Evolutionary conservation across 106 monocot genomes (phyloP).

Genomic region (Dendrobium officinale): DNA sequence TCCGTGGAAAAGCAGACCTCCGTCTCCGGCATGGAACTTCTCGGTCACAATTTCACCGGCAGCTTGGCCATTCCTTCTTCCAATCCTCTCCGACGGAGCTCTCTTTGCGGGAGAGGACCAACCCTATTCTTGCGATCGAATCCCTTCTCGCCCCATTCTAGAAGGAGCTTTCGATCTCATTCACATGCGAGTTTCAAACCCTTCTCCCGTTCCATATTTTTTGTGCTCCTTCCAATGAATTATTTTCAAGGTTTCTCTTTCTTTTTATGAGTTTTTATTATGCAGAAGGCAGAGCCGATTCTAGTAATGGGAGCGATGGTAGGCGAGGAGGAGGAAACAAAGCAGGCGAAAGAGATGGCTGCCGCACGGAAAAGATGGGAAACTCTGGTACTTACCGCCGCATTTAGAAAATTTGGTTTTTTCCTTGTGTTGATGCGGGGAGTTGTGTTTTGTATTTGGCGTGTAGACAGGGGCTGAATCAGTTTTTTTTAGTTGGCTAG

Average conservation of each 20-base stretch:
- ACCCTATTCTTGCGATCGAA: background rate
- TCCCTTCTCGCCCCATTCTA: background rate
- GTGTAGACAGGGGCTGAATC: background rate
- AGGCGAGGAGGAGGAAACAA: slow-evolving; percentile 54
- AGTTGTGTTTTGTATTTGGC: background rate
- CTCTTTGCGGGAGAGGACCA: background rate
- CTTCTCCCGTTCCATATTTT: background rate
- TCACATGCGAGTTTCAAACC: background rate
- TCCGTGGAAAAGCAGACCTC: background rate
- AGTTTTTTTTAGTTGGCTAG: too few relatives aligned
- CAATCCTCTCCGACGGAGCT: slow-evolving; percentile 7
- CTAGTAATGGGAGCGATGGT: slow-evolving; percentile 29
- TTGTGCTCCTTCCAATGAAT: background rate
- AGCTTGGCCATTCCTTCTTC: background rate
- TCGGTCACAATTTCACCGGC: slow-evolving; percentile 10
- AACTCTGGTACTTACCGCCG: slow-evolving; percentile 30
- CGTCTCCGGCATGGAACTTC: slow-evolving; percentile 13
- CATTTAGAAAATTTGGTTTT: background rate
- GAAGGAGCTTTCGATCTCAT: slow-evolving; percentile 5
- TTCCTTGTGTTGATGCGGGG: background rate
- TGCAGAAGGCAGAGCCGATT: slow-evolving; percentile 21
- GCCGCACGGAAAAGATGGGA: slow-evolving; percentile 75
- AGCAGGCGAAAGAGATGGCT: slow-evolving; percentile 70
- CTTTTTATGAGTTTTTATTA: background rate
- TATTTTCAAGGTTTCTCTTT: background rate